Evolutionary conservation across 768 basidiomycete genomes (phyloP).

Genomic region (Tylopilus cervinicoccineus): DNA sequence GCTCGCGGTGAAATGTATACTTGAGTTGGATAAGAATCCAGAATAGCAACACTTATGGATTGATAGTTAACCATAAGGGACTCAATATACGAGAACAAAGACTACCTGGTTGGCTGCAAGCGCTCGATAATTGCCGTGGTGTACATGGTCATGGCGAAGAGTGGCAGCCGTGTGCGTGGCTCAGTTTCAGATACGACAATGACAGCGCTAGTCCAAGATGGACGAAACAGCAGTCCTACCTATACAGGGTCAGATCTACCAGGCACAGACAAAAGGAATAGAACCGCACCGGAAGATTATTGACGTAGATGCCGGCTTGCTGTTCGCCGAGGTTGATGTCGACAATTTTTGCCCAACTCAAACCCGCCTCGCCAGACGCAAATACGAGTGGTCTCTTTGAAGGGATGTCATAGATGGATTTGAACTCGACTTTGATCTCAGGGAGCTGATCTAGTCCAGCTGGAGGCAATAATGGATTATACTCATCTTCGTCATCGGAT

Average conservation of each 20-base stretch:
- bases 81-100: neutral
- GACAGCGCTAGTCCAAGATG: constrained; percentile 43
- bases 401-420: constrained; percentile 30
- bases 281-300: constrained; percentile 41
- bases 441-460: constrained; percentile 8
- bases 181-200: constrained; percentile 53
- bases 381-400: constrained; percentile 36
- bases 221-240: constrained; percentile 51
- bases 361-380: constrained; percentile 43
- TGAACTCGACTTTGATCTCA: constrained; percentile 34
- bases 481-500: constrained; percentile 68
- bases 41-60: constrained; percentile 39
- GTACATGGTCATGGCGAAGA: constrained; percentile 49
- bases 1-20: constrained; percentile 41
- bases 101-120: constrained; percentile 46
- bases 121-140: constrained; percentile 38
- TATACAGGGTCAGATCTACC: constrained; percentile 18
- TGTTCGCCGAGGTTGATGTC: constrained; percentile 50
- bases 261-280: neutral
- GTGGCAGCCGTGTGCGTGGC: constrained; percentile 40
- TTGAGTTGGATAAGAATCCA: constrained; percentile 51
- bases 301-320: constrained; percentile 41
- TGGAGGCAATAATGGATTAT: constrained; percentile 36
- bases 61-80: neutral
- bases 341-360: constrained; percentile 48